A percentile compares a stretch with the other conserved stretches of the same genome.
phyloP scores from a whole-genome alignment of 2,329 filamentous ascomycete species.

The Fusarium heterosporum region DNA sequence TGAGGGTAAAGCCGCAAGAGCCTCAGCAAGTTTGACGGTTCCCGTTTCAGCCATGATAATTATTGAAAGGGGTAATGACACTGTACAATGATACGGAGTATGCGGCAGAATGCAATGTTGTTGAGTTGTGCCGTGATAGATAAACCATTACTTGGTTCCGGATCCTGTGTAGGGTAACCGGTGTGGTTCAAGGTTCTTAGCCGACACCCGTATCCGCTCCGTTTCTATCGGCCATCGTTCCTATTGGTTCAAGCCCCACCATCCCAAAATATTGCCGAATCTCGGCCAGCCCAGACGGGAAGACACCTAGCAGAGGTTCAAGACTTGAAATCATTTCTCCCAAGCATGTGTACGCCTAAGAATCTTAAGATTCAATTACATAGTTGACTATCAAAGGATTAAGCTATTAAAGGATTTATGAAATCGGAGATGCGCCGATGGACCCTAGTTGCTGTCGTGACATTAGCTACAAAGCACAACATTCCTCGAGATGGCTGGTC shows the following conservation, averaged over 20 bases:
- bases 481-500: too few relatives aligned
- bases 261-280: not conserved
- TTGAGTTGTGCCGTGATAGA: not conserved
- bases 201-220: conserved; percentile 7
- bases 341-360: not conserved
- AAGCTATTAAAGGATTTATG: too few relatives aligned
- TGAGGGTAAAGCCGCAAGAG: not conserved
- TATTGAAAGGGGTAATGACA: accelerated
- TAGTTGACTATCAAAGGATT: too few relatives aligned
- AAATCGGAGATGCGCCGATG: too few relatives aligned
- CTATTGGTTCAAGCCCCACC: conserved; percentile 8
- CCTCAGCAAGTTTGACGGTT: not conserved
- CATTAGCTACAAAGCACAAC: too few relatives aligned
- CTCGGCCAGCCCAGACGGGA: not conserved
- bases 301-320: not conserved
- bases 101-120: not conserved
- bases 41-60: not conserved
- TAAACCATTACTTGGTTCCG: not conserved
- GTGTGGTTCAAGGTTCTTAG: conserved; percentile 9
- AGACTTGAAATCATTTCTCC: not conserved
- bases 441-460: too few relatives aligned
- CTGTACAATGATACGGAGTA: not conserved
- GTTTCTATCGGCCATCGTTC: conserved; percentile 1
- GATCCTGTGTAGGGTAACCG: conserved; percentile 14
- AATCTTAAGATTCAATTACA: not conserved